Evolutionary conservation across 148 eudicot genomes (phyloP), one percentile per base, ranked within the genome.

Genomic region (Selenicereus undatus): DNA sequence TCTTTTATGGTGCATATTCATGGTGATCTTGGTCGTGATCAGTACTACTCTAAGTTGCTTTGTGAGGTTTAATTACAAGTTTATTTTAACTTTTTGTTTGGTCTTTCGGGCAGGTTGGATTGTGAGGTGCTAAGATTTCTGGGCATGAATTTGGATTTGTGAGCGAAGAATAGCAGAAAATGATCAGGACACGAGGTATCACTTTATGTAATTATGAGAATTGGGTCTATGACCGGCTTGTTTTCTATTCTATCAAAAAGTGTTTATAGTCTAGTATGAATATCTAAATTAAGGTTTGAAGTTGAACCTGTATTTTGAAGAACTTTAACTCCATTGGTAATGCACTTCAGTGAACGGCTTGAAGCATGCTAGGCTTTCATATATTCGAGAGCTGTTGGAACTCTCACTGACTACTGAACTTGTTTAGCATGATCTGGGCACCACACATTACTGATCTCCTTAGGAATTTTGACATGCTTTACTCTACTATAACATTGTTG

Each of bases 381-480:
- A 3, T 24, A 74, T 70, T 71, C 18, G 45, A 32, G 43, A 78
- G 68, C 52, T 72, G 62, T 14, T 68, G 78, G 52, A 35, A 52
- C 45, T 51, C 21, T 52, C 26, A 39, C n/a, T 48, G 78, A 50
- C 14, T 39, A 8, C 22, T 75, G 60, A 45, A 45, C 42, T 69
- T 29, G 54, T 76, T 52, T 72, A 72, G 69, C 71, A 81, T 80
- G 80, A 50, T 72, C 69, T 11, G 39, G 66, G 76, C 71, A 70
- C 39, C 42, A 16, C 17, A 26, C 18, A 17, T 32, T 21, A 77
- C 43, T 56, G 76, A 58, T 66, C 54, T 82, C 21, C 58, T 51
- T 54, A 74, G 56, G 45, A 62, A 24, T 36, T 66, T 68, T 78
- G 76, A 64, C 11, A 52, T 76, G 26, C 14, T 45, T 73, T 20